Evolutionary conservation across 2,329 filamentous ascomycete species (phyloP).

Genomic region (Myriosclerotinia curreyana): DNA sequence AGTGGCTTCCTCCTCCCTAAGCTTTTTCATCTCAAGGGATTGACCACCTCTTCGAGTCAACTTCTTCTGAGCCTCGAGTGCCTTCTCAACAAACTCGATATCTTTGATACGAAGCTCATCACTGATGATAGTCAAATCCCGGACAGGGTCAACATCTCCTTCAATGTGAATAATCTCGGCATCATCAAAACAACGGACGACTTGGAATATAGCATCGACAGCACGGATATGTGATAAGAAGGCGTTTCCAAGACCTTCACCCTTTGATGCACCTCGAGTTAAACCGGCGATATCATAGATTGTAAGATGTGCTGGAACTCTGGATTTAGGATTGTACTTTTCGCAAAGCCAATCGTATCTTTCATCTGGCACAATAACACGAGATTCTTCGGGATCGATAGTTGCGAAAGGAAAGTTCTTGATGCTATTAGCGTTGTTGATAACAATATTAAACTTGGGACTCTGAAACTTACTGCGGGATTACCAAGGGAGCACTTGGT

Average conservation of each 20-base stretch:
- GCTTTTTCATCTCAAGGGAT: conserved; percentile 95
- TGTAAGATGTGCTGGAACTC: conserved; percentile 95
- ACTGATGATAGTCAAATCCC: conserved; percentile 94
- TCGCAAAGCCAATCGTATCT: conserved; percentile 93
- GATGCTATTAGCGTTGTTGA: conserved; percentile 26
- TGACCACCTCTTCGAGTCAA: conserved; percentile 93
- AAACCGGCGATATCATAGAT: conserved; percentile 98
- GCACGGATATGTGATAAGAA: conserved; percentile 99
- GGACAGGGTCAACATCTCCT: conserved; percentile 92
- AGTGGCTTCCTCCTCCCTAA: conserved; percentile 88
- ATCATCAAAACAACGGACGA: conserved; percentile 96
- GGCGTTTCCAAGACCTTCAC: conserved; percentile 93
- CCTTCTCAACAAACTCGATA: conserved; percentile 97
- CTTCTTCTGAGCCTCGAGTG: conserved; percentile 86
- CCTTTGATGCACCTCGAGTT: conserved; percentile 91
- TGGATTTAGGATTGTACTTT: conserved; percentile 97
- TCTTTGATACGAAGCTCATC: conserved; percentile 97
- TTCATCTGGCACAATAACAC: conserved; percentile 93
- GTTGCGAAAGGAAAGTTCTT: conserved; percentile 99
- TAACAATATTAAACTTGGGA: conserved; percentile 29
- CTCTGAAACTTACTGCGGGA: conserved; percentile 69
- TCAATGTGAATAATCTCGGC: conserved; percentile 99
- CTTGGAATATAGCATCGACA: conserved; percentile 96
- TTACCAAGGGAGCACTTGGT: conserved; percentile 97
- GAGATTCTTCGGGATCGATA: conserved; percentile 97